Conservation (phyloP, 176 grass and related monocot species). For the Microstegium vimineum region DNA sequence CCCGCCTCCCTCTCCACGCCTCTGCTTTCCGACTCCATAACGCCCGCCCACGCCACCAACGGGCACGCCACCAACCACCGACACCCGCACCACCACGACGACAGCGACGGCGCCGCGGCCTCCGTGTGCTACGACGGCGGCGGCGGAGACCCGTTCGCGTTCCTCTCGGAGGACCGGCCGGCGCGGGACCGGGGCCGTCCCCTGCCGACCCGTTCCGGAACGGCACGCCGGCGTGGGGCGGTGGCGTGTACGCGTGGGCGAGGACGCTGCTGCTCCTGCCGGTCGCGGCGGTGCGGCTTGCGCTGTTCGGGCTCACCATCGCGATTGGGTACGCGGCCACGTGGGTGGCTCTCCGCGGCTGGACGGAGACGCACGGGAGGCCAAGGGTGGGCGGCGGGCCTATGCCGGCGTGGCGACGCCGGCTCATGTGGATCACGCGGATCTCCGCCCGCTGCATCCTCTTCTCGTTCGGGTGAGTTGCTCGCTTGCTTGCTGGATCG, state of each 20-base stretch:
- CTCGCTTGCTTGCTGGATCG: background rate
- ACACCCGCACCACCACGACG: background rate
- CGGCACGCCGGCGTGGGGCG: slow-evolving; percentile 54
- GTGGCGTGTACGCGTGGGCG: slow-evolving; percentile 53
- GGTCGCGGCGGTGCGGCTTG: slow-evolving; percentile 49
- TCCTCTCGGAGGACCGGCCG: slow-evolving; percentile 42
- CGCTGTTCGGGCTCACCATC: slow-evolving; percentile 68
- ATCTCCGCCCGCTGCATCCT: slow-evolving; percentile 89
- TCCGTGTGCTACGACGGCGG: slow-evolving; percentile 30
- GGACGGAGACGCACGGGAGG: slow-evolving; percentile 42
- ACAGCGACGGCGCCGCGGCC: background rate
- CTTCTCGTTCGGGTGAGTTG: slow-evolving; percentile 89
- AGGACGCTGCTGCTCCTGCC: slow-evolving; percentile 62
- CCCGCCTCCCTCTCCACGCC: slow-evolving; percentile 48
- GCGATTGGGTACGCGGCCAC: slow-evolving; percentile 69
- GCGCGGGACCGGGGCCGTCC: background rate
- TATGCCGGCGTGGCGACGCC: slow-evolving; percentile 65
- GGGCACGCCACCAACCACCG: slow-evolving; percentile 22
- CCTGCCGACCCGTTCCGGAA: slow-evolving; percentile 86
- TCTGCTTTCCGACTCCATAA: slow-evolving; percentile 43
- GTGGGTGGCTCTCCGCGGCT: slow-evolving; percentile 64
- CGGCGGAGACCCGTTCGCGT: slow-evolving; percentile 38
- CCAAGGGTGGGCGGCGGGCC: slow-evolving; percentile 39
- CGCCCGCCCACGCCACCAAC: slow-evolving; percentile 28
- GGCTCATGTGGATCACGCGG: slow-evolving; percentile 93